phyloP scores from a whole-genome alignment of 2,329 filamentous ascomycete genomes.

The Phaeophleospora eucalypticola region DNA sequence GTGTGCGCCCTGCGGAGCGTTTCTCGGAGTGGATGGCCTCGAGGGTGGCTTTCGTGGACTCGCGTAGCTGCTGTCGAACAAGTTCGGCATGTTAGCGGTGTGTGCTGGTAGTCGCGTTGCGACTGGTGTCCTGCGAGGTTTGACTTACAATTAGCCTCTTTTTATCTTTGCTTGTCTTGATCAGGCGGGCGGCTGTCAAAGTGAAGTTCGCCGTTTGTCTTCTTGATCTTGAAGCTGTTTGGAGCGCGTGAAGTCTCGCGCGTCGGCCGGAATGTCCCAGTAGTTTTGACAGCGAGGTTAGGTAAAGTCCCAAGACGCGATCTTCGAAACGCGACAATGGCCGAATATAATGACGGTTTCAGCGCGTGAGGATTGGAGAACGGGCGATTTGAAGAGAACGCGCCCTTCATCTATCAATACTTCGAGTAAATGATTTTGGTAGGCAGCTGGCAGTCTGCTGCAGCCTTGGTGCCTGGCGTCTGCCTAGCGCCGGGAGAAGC shows the following conservation, averaged over 20 bases:
- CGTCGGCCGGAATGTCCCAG: constrained; percentile 1
- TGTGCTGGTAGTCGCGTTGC: constrained; percentile 46
- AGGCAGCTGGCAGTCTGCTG: constrained; percentile 1
- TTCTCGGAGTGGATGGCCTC: neutral
- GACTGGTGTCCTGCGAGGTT: constrained; percentile 38
- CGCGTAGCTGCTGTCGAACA: constrained; percentile 3
- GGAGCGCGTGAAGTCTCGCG: neutral
- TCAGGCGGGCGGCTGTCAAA: neutral
- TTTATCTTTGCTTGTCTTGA: neutral
- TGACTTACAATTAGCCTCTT: constrained; percentile 6
- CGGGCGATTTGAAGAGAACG: no score
- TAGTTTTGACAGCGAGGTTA: neutral
- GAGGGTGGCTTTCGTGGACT: constrained; percentile 3
- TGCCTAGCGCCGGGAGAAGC: neutral
- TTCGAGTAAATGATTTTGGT: no score
- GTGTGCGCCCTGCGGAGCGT: neutral
- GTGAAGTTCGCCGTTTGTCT: neutral
- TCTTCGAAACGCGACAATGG: no score
- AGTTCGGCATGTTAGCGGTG: constrained; percentile 55
- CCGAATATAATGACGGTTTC: no score
- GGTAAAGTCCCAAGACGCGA: no score
- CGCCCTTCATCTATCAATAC: no score
- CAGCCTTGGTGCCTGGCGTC: constrained; percentile 1
- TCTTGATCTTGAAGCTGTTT: neutral
- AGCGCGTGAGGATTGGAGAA: neutral